A percentile compares a stretch with the other conserved stretches of the same genome.
phyloP scores from a whole-genome alignment of 345 rosid species.

The Camelina sativa region DNA sequence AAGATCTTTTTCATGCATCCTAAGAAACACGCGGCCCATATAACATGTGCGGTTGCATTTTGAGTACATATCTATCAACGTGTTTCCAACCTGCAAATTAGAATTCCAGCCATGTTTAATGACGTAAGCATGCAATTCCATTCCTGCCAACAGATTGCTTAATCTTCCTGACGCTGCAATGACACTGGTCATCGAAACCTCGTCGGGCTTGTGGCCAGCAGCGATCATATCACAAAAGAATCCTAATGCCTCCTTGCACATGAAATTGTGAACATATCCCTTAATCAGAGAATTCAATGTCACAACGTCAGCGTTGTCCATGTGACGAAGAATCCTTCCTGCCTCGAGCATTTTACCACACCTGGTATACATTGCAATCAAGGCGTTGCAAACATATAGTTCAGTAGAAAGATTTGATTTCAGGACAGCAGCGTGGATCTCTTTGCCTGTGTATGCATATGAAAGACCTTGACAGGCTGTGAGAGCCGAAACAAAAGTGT shows the following conservation, averaged over 20 bases:
- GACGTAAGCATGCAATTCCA: slow-evolving; percentile 75
- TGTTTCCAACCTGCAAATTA: slow-evolving; percentile 67
- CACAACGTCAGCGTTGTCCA: slow-evolving; percentile 57
- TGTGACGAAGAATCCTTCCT: slow-evolving; percentile 42
- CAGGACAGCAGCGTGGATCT: slow-evolving; percentile 68
- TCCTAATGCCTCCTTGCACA: slow-evolving; percentile 57
- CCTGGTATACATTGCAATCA: slow-evolving; percentile 72
- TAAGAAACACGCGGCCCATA: slow-evolving; percentile 58
- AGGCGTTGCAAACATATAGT: slow-evolving; percentile 66
- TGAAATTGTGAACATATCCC: slow-evolving; percentile 66
- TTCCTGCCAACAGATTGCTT: slow-evolving; percentile 65
- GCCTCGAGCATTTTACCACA: slow-evolving; percentile 60
- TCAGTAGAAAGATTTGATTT: slow-evolving; percentile 53
- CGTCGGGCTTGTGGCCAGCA: slow-evolving; percentile 58
- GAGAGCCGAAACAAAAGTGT: slow-evolving; percentile 67
- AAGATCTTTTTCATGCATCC: slow-evolving; percentile 62
- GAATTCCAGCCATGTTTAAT: slow-evolving; percentile 62
- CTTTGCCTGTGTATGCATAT: slow-evolving; percentile 60
- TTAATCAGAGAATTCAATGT: slow-evolving; percentile 71
- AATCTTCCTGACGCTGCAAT: slow-evolving; percentile 66
- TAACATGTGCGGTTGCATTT: slow-evolving; percentile 62
- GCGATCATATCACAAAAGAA: slow-evolving; percentile 54
- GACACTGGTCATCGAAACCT: slow-evolving; percentile 59
- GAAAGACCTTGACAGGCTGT: slow-evolving; percentile 62
- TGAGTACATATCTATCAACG: slow-evolving; percentile 79